Evolutionary conservation across 192 early-diverging fungal species (phyloP).

Genomic region (Coemansia biformis): DNA sequence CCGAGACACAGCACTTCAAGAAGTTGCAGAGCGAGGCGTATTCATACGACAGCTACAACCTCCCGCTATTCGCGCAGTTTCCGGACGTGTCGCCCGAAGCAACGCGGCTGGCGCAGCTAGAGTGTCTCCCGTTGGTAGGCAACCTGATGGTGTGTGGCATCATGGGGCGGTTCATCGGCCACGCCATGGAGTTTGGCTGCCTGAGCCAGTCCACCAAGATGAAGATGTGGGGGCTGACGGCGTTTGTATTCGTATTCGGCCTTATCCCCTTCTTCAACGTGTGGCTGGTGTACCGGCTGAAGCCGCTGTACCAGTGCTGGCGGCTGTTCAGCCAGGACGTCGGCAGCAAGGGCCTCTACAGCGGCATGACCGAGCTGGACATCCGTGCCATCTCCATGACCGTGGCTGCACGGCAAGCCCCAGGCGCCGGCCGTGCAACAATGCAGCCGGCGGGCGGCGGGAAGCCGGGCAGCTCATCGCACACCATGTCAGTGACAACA

Average conservation of each 20-base stretch:
- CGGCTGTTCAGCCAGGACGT: slow-evolving; percentile 32
- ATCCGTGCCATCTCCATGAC: slow-evolving; percentile 14
- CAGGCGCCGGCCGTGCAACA: background rate
- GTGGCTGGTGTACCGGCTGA: slow-evolving; percentile 26
- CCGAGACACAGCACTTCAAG: slow-evolving; percentile 27
- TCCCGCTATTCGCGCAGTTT: slow-evolving; percentile 28
- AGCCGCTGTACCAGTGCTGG: slow-evolving; percentile 40
- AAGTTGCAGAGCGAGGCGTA: slow-evolving; percentile 24
- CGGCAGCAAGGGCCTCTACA: slow-evolving; percentile 26
- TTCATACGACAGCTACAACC: slow-evolving; percentile 38
- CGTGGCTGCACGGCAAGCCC: background rate
- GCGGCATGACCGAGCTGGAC: slow-evolving; percentile 19
- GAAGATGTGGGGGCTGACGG: slow-evolving; percentile 12
- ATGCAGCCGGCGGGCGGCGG: too few species aligned
- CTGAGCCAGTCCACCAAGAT: slow-evolving; percentile 15
- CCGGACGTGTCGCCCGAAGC: slow-evolving; percentile 25
- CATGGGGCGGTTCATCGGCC: slow-evolving; percentile 15
- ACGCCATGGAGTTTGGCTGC: slow-evolving; percentile 19
- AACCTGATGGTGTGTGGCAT: slow-evolving; percentile 29
- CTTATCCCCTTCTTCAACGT: slow-evolving; percentile 45
- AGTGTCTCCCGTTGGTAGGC: slow-evolving; percentile 43
- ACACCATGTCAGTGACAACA: slow-evolving; percentile 6
- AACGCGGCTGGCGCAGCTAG: slow-evolving; percentile 39
- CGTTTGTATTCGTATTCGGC: slow-evolving; percentile 20
- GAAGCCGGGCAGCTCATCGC: too few species aligned